Conservation (phyloP, 495 filamentous ascomycete genomes). For the Staphylotrichum tortipilum region DNA sequence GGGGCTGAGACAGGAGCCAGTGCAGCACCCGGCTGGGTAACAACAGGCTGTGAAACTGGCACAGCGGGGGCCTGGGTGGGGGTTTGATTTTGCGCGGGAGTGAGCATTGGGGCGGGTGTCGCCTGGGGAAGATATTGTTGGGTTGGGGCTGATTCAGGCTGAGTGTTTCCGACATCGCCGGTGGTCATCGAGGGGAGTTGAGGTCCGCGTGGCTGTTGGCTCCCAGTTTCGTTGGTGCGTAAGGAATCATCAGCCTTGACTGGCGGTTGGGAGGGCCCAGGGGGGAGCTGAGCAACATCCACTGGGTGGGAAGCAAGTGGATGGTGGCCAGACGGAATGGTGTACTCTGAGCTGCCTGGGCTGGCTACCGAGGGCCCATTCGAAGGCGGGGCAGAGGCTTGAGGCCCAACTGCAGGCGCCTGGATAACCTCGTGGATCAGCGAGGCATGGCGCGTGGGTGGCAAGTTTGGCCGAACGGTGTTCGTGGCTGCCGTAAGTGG, state of each 20-base stretch:
- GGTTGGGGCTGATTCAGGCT: background rate
- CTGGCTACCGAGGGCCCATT: background rate
- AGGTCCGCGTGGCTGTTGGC: no score
- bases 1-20: background rate
- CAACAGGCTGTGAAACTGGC: background rate
- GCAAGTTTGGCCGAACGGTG: background rate
- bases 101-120: no score
- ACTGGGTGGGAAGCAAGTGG: slow-evolving; percentile 4
- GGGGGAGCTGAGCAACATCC: background rate
- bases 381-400: background rate
- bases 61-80: background rate
- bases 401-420: background rate
- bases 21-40: background rate
- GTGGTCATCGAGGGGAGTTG: background rate
- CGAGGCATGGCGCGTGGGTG: background rate
- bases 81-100: background rate
- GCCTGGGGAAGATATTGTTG: background rate
- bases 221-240: no score
- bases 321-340: slow-evolving; percentile 1
- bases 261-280: no score
- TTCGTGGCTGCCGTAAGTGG: background rate
- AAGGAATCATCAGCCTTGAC: no score
- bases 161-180: background rate
- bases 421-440: background rate
- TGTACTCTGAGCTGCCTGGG: background rate